phyloP scores from a whole-genome alignment of 306 rosid species.

The Dryas alaskensis region DNA sequence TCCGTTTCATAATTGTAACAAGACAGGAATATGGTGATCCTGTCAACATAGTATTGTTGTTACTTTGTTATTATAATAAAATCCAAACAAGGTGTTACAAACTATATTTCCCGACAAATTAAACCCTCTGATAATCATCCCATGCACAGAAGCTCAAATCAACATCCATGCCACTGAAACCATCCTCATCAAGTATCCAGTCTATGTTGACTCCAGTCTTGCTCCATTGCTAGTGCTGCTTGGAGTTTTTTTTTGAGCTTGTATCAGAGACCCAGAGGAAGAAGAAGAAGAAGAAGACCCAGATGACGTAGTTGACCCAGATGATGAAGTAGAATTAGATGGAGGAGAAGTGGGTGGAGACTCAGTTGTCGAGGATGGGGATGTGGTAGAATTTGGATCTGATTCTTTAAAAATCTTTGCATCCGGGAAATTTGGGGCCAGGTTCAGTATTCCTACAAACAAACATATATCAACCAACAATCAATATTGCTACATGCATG shows the following conservation, averaged over 20 bases:
- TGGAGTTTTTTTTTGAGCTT: constrained; percentile 8
- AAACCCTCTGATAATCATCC: neutral
- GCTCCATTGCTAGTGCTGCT: constrained; percentile 1
- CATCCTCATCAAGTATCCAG: neutral
- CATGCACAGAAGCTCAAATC: neutral
- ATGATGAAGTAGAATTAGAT: constrained; percentile 4
- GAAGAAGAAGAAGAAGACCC: neutral
- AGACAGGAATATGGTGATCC: neutral
- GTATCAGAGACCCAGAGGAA: constrained; percentile 5
- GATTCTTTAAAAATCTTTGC: constrained; percentile 21
- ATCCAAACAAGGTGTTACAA: neutral
- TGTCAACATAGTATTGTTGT: neutral
- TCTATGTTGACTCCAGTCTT: neutral
- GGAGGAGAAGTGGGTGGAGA: constrained; percentile 8
- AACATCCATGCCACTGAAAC: constrained; percentile 6
- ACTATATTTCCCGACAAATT: neutral
- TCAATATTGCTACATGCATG: too few relatives aligned
- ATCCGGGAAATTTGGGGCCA: constrained; percentile 16
- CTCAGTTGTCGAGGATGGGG: constrained; percentile 1
- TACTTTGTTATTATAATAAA: neutral
- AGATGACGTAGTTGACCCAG: too few relatives aligned
- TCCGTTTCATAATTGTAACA: too few relatives aligned
- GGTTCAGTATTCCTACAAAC: constrained; percentile 14
- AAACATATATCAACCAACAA: neutral
- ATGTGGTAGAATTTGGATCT: constrained; percentile 14